These are phyloP conservation scores for Glycyrrhiza uralensis DNA, from an alignment of 306 rosid species.

Conservation along the genomic window DNA sequence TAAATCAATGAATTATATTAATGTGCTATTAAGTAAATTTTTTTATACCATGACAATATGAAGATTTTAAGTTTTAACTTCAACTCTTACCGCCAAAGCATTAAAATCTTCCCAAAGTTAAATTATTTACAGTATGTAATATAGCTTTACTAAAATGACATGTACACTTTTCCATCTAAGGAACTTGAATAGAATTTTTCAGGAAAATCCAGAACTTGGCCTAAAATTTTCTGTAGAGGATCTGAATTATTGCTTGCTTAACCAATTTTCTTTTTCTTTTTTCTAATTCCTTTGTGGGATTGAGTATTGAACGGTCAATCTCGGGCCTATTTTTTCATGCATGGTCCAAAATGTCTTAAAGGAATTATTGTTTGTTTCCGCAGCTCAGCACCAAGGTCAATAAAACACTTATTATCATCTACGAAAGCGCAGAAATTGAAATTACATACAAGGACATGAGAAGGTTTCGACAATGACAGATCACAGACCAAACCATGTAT, in stretches of 20 bases:
- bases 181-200: background rate
- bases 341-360: conserved; percentile 9
- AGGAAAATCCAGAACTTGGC: background rate
- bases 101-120: too few relatives aligned
- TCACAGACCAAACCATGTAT: background rate
- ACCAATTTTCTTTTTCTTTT: background rate
- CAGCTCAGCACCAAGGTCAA: conserved; percentile 26
- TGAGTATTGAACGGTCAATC: background rate
- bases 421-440: conserved; percentile 10
- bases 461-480: background rate
- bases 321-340: background rate
- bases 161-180: too few relatives aligned
- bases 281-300: background rate
- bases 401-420: background rate
- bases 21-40: too few relatives aligned
- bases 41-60: background rate
- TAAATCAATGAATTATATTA: too few relatives aligned
- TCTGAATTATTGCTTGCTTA: conserved; percentile 6
- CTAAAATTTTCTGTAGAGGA: background rate
- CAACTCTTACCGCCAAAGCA: too few relatives aligned
- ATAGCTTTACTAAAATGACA: too few relatives aligned
- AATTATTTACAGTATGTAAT: too few relatives aligned
- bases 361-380: conserved; percentile 2
- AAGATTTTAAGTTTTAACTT: background rate
- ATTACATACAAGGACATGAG: conserved; percentile 4